phyloP scores from a whole-genome alignment of 2,329 filamentous ascomycete species.

The Penicillium vulpinum region DNA sequence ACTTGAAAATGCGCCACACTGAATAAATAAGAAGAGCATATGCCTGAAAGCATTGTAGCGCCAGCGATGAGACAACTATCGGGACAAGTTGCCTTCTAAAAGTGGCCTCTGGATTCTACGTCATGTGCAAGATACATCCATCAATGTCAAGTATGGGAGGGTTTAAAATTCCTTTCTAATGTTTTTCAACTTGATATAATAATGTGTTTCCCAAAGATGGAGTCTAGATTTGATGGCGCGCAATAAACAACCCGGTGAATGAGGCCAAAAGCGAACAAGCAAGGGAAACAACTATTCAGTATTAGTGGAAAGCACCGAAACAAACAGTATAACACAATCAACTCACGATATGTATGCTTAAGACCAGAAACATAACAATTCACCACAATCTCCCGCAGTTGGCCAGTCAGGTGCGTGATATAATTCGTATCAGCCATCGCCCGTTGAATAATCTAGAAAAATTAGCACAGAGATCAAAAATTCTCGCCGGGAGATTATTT shows the following conservation, averaged over 20 bases:
- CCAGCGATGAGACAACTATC: too few species aligned
- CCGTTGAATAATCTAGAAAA: slow-evolving; percentile 43
- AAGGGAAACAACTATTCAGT: slow-evolving; percentile 15
- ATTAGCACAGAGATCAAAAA: not conserved
- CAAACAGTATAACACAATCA: too few species aligned
- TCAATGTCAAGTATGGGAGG: too few species aligned
- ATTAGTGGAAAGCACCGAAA: not conserved
- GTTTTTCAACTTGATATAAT: not conserved
- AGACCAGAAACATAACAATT: slow-evolving; percentile 30
- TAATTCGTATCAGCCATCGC: slow-evolving; percentile 45
- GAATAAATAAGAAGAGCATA: too few species aligned
- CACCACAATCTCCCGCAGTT: slow-evolving; percentile 29
- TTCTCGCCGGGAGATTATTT: not conserved
- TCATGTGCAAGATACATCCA: too few species aligned
- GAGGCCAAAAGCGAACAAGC: slow-evolving; percentile 20
- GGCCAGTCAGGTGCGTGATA: slow-evolving; percentile 33
- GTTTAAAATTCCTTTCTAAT: not conserved
- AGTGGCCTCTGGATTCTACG: too few species aligned
- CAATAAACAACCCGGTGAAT: slow-evolving; percentile 20
- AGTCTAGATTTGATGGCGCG: slow-evolving; percentile 18
- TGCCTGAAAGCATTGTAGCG: too few species aligned
- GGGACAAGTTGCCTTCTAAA: too few species aligned
- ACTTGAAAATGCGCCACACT: too few species aligned
- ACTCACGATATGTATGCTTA: slow-evolving; percentile 31
- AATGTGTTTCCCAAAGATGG: too few species aligned